Evolutionary conservation across 192 early-diverging fungal genomes (phyloP).

Genomic region (Jimgerdemannia lactiflua): DNA sequence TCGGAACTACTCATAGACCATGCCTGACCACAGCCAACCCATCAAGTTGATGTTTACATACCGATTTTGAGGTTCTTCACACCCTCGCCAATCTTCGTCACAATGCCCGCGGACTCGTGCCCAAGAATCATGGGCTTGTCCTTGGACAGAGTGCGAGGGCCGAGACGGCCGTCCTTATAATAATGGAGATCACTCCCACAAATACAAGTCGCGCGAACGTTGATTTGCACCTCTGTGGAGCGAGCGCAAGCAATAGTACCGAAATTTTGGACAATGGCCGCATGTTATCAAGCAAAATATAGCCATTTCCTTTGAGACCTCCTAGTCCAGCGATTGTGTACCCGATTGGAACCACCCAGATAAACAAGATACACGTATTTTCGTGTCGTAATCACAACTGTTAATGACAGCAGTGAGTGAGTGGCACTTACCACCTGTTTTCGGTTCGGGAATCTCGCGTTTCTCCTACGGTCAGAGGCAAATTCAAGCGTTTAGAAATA

Average conservation of each 20-base stretch:
- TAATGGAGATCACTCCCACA: slow-evolving; percentile 29
- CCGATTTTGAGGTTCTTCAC: slow-evolving; percentile 25
- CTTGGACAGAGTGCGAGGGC: background rate
- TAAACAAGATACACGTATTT: no score
- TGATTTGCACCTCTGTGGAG: slow-evolving; percentile 18
- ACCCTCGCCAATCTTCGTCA: slow-evolving; percentile 18
- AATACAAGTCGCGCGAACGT: slow-evolving; percentile 24
- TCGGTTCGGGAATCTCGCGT: background rate
- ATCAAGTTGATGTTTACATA: background rate
- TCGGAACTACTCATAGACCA: no score
- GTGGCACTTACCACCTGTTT: background rate
- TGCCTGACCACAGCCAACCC: background rate
- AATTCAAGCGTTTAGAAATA: background rate
- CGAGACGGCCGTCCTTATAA: slow-evolving; percentile 19
- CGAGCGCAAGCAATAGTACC: no score
- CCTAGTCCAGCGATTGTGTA: background rate
- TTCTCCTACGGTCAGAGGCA: background rate
- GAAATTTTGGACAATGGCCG: no score
- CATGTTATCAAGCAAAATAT: background rate
- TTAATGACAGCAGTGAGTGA: no score
- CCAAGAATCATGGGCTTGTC: slow-evolving; percentile 25
- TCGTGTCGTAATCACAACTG: no score
- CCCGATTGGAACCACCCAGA: background rate
- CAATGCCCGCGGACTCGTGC: slow-evolving; percentile 26
- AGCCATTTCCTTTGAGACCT: background rate